Evolutionary conservation across 192 early-diverging fungal species (phyloP).

Genomic region (Neocallimastix lanati): DNA sequence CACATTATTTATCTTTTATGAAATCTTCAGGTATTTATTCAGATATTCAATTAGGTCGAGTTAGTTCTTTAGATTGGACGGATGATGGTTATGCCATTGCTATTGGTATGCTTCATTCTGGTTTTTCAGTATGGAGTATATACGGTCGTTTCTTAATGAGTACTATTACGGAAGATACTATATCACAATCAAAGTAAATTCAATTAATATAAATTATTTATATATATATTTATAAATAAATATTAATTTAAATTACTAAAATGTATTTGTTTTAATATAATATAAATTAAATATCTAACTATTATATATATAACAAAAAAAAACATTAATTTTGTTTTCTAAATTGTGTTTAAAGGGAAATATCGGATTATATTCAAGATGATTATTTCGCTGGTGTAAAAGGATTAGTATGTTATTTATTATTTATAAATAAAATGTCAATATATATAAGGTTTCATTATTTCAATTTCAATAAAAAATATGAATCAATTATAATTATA

Average conservation of each 20-base stretch:
- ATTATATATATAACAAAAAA: too few species aligned
- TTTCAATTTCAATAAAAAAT: too few species aligned
- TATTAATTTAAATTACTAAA: too few species aligned
- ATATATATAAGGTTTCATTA: too few species aligned
- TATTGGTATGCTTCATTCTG: slow-evolving; percentile 39
- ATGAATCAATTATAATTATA: too few species aligned
- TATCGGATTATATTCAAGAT: slow-evolving; percentile 25
- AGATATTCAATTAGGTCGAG: slow-evolving; percentile 13
- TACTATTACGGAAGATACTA: slow-evolving; percentile 27
- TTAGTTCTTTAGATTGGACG: slow-evolving; percentile 45
- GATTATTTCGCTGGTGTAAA: slow-evolving; percentile 34
- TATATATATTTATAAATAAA: too few species aligned
- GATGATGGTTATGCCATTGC: slow-evolving; percentile 54
- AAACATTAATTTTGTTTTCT: too few species aligned
- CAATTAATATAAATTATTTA: background rate
- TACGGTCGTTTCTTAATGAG: slow-evolving; percentile 44
- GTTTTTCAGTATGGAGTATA: slow-evolving; percentile 60
- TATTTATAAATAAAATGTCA: too few species aligned
- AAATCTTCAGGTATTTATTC: background rate
- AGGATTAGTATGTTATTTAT: slow-evolving; percentile 20
- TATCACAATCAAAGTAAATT: slow-evolving; percentile 11
- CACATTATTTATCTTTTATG: slow-evolving; percentile 22
- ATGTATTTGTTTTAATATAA: too few species aligned
- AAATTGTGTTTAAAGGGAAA: background rate
- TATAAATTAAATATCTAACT: too few species aligned